Evolutionary conservation across 2,329 filamentous ascomycete genomes (phyloP), one percentile per base, ranked within the genome.

Genomic region (Sporothrix dimorphospora): DNA sequence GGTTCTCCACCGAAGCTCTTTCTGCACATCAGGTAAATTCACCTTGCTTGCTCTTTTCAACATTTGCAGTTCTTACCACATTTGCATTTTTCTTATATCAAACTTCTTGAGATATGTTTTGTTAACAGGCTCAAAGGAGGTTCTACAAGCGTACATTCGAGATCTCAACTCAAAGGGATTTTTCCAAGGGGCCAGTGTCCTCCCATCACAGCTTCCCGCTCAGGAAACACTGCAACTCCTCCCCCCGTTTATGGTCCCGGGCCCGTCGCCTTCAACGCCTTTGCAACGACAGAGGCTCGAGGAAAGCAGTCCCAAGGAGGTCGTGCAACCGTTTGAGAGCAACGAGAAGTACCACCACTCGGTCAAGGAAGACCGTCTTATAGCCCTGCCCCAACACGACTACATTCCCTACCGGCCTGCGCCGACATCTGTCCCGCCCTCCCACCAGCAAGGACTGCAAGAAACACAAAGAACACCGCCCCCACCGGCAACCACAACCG

Each of bases 121-220:
- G 30, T n/a, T 70, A 24, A 71, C 67, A 63, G 3, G 30, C n/a
- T 71, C 76, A 78, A 72, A 90, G 88, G 86, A 89, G 75, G 82
- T 89, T 11, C 79, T 90, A 30, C 83, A 87, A 73, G 87, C 88
- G 24, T 90, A 90, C 76, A 89, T 90, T 55, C 86, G 86, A 47
- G 85, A 88, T 76, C 83, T 90, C 73, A 86, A 89, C 74, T 83
- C 86, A 53, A 81, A 85, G 71, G 81, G 82, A 47, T 78, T 79
- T n/a, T 77, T 80, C 14, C 81, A 82, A 51, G 82, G 81, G 27
- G 83, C 83, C 34, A 79, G 80, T 45, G 83, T 83, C 14, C 85
- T 87, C 0, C 81, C 71, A 34, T 69, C 65, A 11, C 85, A 86
- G 74, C 81, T 83, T 42, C 71, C 80, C 79, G 70, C 76, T 78